These are phyloP conservation scores for Chlorella sp. DNA, from an alignment of 139 green algal genomes.

Conservation along the genomic window DNA sequence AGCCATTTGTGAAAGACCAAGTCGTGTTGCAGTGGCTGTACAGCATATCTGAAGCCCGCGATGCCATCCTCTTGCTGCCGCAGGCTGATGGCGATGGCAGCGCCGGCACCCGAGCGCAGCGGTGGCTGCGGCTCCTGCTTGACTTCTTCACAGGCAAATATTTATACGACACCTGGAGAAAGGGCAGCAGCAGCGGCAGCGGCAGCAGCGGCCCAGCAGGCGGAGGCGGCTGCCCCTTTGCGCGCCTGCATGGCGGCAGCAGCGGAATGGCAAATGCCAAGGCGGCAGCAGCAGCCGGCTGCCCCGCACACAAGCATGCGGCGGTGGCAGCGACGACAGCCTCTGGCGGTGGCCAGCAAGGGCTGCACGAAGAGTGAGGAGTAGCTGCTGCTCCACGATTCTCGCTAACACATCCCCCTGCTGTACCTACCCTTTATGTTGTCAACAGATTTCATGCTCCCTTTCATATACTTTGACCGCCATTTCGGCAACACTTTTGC, in stretches of 20 bases:
- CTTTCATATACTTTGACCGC: no score
- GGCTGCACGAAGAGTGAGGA: no score
- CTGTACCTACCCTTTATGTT: background rate
- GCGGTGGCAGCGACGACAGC: background rate
- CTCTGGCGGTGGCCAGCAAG: background rate
- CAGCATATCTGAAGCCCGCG: no score
- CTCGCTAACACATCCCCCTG: background rate
- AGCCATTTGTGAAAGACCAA: no score
- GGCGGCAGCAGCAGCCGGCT: background rate
- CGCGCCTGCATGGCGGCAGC: background rate
- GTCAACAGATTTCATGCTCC: no score
- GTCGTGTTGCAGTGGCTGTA: no score
- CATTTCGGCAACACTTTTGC: no score
- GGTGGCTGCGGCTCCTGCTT: background rate
- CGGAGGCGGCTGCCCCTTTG: background rate
- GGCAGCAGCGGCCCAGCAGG: background rate
- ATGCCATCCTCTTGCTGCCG: no score
- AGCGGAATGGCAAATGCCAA: background rate
- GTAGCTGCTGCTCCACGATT: no score
- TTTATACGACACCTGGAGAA: background rate
- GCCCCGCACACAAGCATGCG: background rate
- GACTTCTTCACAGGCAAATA: slow-evolving; percentile 26
- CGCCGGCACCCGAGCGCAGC: background rate
- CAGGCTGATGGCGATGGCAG: background rate
- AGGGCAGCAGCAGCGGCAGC: background rate